Base-by-base conservation (phyloP, 805 yeast species). In the Wickerhamiella cacticola region DNA sequence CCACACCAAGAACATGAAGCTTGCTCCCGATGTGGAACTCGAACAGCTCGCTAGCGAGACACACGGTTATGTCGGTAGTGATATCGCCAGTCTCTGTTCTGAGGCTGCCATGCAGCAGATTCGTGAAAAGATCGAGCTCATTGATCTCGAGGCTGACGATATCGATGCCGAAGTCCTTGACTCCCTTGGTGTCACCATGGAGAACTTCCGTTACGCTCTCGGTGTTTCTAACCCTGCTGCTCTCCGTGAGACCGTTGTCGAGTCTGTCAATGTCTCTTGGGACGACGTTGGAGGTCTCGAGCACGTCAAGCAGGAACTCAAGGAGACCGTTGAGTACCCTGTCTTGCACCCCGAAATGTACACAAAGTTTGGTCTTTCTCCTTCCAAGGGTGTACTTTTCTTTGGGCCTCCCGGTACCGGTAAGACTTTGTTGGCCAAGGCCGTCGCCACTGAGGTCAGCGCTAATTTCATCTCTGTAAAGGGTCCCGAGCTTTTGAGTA, bases 341-440 rank as follows among this genome's bases (percentile, higher is more conserved):
- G 98, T 92, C 47, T 73, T 89, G 65, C 97, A 92, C 68, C 97
- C 99, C 68, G 98, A 92, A 63, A 95, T 89, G 74, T 92, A 86
- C 71, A 84, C 94, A 68, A 94, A 92, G 72, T 92, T 92, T 63
- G 99, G 99, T 55, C 77, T 92, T 65, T 80, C 97, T 8, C 98
- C 99, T 48, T 80, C 98, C 35, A 88, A 89, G 70, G 99, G 99
- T 72, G 98, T 92, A 56, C 74, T 92, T 65, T 92, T 92, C 75
- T 92, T 83, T 66, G 99, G 99, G 59, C 99, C 99, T 47, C 99
- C 99, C 52, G 99, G 99, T 83, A 92, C 97, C 52, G 98, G 98
- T 87, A 92, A 92, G 72, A 92, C 99, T 3, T 72, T 92, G 63
- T 75, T 92, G 61, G 98, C 98, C 41, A 92, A 92, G 71, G 99